Percentiles rank a stretch among this genome's conserved stretches.
Evolutionary conservation across 2,329 filamentous ascomycete genomes (phyloP).

Genomic region (Thelonectria rubi): DNA sequence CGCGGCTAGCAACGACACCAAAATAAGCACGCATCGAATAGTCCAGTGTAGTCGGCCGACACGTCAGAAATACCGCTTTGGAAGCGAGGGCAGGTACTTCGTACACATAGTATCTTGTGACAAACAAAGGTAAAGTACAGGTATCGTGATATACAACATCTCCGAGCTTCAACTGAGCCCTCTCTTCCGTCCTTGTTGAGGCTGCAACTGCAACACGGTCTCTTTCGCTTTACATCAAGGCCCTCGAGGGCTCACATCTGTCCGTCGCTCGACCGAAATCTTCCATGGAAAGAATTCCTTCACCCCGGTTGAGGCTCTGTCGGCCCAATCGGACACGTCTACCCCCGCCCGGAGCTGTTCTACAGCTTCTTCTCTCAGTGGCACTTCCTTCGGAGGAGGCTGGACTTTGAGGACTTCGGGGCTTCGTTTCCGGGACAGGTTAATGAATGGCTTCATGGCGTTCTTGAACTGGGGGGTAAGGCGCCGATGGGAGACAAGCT

Average conservation of each 20-base stretch:
- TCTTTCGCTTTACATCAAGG: background rate
- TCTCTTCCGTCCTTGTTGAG: too few relatives aligned
- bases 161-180: conserved; percentile 2
- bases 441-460: background rate
- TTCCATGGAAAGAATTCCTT: background rate
- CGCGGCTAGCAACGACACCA: conserved; percentile 8
- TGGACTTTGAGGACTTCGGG: background rate
- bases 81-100: background rate
- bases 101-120: background rate
- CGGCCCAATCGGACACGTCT: background rate
- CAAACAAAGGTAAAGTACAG: conserved; percentile 7
- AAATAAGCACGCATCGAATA: conserved; percentile 1
- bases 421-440: background rate
- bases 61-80: background rate
- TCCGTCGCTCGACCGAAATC: background rate
- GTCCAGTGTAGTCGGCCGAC: background rate
- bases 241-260: background rate
- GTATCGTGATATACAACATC: conserved; percentile 19
- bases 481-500: background rate
- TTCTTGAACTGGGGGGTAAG: background rate
- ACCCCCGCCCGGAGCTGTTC: background rate
- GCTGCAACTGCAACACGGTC: too few relatives aligned
- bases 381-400: background rate
- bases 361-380: background rate
- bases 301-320: background rate